Evolutionary conservation across 2,329 filamentous ascomycete species (phyloP).

Genomic region (Cladophialophora psammophila): DNA sequence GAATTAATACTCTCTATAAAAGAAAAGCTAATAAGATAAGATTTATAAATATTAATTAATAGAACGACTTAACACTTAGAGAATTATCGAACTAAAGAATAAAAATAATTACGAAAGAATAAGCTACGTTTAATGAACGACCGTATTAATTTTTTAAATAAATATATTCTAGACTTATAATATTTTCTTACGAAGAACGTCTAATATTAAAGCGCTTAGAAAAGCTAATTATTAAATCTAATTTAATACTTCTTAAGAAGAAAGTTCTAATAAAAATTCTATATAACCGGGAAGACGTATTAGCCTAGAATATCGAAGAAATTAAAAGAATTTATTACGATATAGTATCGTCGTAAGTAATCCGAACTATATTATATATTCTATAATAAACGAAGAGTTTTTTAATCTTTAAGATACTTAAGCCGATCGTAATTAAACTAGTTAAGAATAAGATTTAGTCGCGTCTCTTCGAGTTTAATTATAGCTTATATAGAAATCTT

Average conservation of each 20-base stretch:
- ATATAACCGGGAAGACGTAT: no score
- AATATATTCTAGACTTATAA: no score
- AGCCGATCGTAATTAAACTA: background rate
- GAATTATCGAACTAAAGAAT: background rate
- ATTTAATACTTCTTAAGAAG: no score
- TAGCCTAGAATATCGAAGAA: no score
- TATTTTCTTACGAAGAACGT: no score
- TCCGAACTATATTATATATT: no score
- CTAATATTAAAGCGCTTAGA: no score
- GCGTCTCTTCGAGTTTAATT: background rate
- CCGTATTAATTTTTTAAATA: background rate
- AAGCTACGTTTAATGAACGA: background rate
- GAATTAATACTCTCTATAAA: constrained; percentile 10
- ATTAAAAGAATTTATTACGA: no score
- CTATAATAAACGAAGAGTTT: constrained; percentile 4
- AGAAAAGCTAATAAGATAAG: background rate
- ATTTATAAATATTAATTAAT: background rate
- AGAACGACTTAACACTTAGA: background rate
- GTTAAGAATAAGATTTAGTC: background rate
- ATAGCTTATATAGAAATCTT: background rate
- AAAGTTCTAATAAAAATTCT: no score
- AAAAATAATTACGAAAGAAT: no score
- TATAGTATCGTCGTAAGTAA: no score
- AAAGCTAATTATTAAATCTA: no score
- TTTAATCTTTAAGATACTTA: background rate